These are phyloP conservation scores for Barnettozyma botsteinii DNA, from an alignment of 805 yeast species.

Conservation along the genomic window DNA sequence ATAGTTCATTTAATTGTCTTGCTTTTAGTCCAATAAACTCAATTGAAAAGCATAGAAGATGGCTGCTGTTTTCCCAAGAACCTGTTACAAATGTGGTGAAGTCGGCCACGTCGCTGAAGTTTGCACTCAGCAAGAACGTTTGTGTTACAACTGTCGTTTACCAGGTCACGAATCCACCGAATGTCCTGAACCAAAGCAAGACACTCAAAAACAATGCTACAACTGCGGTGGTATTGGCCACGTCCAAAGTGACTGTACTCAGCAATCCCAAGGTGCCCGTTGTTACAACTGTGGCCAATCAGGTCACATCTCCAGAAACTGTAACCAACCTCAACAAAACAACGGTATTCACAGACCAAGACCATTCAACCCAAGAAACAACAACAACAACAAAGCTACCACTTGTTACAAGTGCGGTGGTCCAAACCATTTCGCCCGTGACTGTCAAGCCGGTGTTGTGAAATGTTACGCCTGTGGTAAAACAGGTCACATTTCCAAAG, in stretches of 20 bases:
- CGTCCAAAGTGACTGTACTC: slow-evolving; percentile 74
- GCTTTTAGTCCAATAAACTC: not conserved
- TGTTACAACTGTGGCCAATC: slow-evolving; percentile 75
- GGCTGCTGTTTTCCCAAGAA: slow-evolving; percentile 50
- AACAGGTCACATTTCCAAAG: slow-evolving; percentile 84
- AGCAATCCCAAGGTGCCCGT: slow-evolving; percentile 51
- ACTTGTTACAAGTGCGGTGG: slow-evolving; percentile 90
- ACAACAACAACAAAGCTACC: slow-evolving; percentile 32
- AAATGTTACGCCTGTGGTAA: slow-evolving; percentile 93
- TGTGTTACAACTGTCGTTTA: slow-evolving; percentile 89
- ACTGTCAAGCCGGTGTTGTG: slow-evolving; percentile 63
- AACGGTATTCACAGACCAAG: slow-evolving; percentile 16
- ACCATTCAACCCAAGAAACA: slow-evolving; percentile 16
- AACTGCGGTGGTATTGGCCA: slow-evolving; percentile 91
- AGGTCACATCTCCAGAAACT: slow-evolving; percentile 81
- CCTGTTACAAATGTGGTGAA: slow-evolving; percentile 90
- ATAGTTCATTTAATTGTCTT: not conserved
- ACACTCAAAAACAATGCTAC: slow-evolving; percentile 84
- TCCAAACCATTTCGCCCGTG: slow-evolving; percentile 89
- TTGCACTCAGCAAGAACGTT: slow-evolving; percentile 77
- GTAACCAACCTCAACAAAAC: slow-evolving; percentile 43
- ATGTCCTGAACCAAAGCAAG: slow-evolving; percentile 84
- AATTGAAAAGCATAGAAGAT: slow-evolving; percentile 7
- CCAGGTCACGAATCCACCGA: slow-evolving; percentile 87
- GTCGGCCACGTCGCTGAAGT: slow-evolving; percentile 86